Conservation (phyloP, 2,329 filamentous ascomycete genomes). For the Coleophoma cylindrospora region DNA sequence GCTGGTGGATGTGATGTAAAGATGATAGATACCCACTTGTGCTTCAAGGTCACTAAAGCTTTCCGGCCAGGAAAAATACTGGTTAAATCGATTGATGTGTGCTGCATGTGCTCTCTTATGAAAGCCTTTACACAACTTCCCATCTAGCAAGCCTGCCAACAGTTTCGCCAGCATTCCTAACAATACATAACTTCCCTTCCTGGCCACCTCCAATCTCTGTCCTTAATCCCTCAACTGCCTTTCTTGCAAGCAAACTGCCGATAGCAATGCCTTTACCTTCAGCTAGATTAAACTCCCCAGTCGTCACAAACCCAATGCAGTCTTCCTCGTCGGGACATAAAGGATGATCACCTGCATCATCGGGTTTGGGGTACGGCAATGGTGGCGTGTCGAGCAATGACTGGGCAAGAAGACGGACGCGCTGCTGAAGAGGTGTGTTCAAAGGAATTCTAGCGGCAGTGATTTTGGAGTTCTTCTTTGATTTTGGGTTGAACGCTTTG, state of each 20-base stretch:
- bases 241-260: constrained; percentile 61
- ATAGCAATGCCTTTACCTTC: constrained; percentile 73
- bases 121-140: constrained; percentile 40
- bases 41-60: no score
- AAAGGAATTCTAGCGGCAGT: constrained; percentile 16
- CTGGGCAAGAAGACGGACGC: constrained; percentile 37
- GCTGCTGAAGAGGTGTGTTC: constrained; percentile 24
- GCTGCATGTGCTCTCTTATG: neutral
- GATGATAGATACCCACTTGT: no score
- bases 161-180: constrained; percentile 74
- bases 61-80: no score
- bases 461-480: constrained; percentile 8
- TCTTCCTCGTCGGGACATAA: constrained; percentile 69
- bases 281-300: constrained; percentile 75
- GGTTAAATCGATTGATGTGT: no score
- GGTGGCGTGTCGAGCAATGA: constrained; percentile 41
- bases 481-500: constrained; percentile 20
- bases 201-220: constrained; percentile 18
- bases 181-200: constrained; percentile 64
- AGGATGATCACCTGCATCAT: constrained; percentile 44
- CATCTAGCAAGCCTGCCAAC: constrained; percentile 76
- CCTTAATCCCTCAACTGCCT: constrained; percentile 40
- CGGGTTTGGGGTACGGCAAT: constrained; percentile 28
- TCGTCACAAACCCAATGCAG: constrained; percentile 85
- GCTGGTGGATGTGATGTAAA: no score